Conservation (phyloP, 192 early-diverging fungal species). For the Linnemannia elongata region DNA sequence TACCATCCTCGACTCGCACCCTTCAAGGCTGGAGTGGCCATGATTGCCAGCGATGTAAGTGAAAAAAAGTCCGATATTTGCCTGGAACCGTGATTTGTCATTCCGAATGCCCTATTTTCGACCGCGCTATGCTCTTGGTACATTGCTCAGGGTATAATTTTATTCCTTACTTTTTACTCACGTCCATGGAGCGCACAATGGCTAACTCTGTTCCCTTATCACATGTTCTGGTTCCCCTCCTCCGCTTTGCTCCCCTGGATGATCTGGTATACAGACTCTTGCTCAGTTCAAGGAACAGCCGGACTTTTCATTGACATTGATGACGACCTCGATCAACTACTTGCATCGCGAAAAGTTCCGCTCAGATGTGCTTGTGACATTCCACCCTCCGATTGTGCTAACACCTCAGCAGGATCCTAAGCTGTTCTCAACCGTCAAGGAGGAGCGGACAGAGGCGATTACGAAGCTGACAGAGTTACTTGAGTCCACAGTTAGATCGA, state of each 20-base stretch:
- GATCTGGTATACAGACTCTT: slow-evolving; percentile 23
- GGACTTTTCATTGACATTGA: slow-evolving; percentile 52
- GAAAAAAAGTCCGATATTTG: slow-evolving; percentile 7
- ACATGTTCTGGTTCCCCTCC: neutral
- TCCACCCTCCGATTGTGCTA: slow-evolving; percentile 56
- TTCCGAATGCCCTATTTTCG: slow-evolving; percentile 14
- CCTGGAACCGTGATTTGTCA: slow-evolving; percentile 21
- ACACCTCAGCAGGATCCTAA: slow-evolving; percentile 51
- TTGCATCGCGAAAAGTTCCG: slow-evolving; percentile 59
- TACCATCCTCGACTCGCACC: slow-evolving; percentile 54
- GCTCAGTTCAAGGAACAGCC: slow-evolving; percentile 42
- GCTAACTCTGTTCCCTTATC: neutral
- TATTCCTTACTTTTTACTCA: neutral
- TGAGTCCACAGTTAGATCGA: slow-evolving; percentile 53
- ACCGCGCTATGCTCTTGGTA: slow-evolving; percentile 4
- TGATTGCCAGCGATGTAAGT: slow-evolving; percentile 60
- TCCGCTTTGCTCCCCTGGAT: neutral
- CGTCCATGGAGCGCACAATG: neutral
- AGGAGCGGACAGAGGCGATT: slow-evolving; percentile 44
- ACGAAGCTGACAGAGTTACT: slow-evolving; percentile 46
- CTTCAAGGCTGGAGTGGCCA: slow-evolving; percentile 58
- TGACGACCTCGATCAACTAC: slow-evolving; percentile 57
- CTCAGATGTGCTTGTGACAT: slow-evolving; percentile 57
- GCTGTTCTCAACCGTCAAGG: slow-evolving; percentile 38
- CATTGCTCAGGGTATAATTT: neutral